A percentile compares a stretch with the other conserved stretches of the same genome.
phyloP scores from a whole-genome alignment of 2,329 filamentous ascomycete species.

The Zasmidium cellare region DNA sequence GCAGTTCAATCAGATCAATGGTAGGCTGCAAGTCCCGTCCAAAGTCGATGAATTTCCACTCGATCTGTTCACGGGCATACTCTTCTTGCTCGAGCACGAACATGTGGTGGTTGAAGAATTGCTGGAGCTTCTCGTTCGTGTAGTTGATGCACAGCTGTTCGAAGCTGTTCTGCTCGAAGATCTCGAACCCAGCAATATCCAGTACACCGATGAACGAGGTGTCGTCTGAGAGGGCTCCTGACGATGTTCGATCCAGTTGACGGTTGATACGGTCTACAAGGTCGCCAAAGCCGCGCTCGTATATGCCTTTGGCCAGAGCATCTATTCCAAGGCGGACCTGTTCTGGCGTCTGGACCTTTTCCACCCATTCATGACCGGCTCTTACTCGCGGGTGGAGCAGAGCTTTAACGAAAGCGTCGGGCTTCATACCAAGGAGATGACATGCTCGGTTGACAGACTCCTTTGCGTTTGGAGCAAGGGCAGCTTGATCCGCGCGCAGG shows the following conservation, averaged over 20 bases:
- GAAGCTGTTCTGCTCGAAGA: conserved; percentile 97
- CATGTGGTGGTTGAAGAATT: conserved; percentile 99
- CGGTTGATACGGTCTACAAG: conserved; percentile 88
- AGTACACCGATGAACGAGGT: conserved; percentile 96
- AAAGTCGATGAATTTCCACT: conserved; percentile 99
- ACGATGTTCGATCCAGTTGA: conserved; percentile 73
- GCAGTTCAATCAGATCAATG: conserved; percentile 92
- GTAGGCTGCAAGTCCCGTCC: conserved; percentile 95
- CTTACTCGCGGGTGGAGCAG: conserved; percentile 91
- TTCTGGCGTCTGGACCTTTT: conserved; percentile 96
- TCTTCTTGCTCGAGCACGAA: conserved; percentile 98
- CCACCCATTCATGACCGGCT: conserved; percentile 95
- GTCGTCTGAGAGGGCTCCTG: conserved; percentile 78
- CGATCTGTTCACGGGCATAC: conserved; percentile 94
- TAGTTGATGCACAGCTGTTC: conserved; percentile 99
- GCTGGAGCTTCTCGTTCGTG: conserved; percentile 97
- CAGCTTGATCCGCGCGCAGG: conserved; percentile 84
- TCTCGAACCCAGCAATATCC: conserved; percentile 98
- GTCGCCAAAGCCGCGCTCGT: conserved; percentile 92
- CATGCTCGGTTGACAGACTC: conserved; percentile 77
- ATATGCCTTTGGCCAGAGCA: conserved; percentile 93
- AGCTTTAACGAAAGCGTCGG: conserved; percentile 83
- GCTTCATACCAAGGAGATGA: conserved; percentile 76
- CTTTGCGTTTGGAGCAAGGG: conserved; percentile 73
- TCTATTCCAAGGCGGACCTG: conserved; percentile 89